phyloP scores from a whole-genome alignment of 2,329 filamentous ascomycete species.

The Cordyceps militaris region DNA sequence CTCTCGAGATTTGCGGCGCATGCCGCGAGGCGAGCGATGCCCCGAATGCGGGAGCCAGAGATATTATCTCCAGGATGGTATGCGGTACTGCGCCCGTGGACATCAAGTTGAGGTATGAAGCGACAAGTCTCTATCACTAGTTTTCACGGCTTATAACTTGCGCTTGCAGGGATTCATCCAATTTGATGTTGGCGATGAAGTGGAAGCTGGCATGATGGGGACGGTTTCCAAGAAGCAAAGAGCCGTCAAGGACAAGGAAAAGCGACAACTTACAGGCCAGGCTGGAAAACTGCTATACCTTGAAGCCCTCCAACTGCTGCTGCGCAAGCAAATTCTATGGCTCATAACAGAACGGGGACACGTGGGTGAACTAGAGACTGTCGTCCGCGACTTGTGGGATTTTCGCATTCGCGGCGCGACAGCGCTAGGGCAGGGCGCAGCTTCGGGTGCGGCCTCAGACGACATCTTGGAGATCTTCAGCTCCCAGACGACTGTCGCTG shows the following conservation, averaged over 20 bases:
- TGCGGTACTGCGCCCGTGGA: slow-evolving; percentile 72
- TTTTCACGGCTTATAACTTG: slow-evolving; percentile 7
- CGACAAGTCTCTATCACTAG: neutral
- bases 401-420: slow-evolving; percentile 50
- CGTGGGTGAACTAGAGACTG: slow-evolving; percentile 65
- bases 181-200: slow-evolving; percentile 58
- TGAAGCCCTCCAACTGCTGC: slow-evolving; percentile 74
- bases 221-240: slow-evolving; percentile 49
- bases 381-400: slow-evolving; percentile 81
- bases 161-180: slow-evolving; percentile 44
- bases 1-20: slow-evolving; percentile 39
- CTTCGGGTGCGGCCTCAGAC: slow-evolving; percentile 12
- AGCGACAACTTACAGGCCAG: slow-evolving; percentile 54
- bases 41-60: slow-evolving; percentile 62
- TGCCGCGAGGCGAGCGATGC: slow-evolving; percentile 47
- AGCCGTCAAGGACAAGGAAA: slow-evolving; percentile 45
- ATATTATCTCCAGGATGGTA: slow-evolving; percentile 69
- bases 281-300: slow-evolving; percentile 72
- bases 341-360: slow-evolving; percentile 61
- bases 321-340: slow-evolving; percentile 74
- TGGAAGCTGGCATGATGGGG: slow-evolving; percentile 59
- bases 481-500: slow-evolving; percentile 26
- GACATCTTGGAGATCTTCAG: slow-evolving; percentile 31
- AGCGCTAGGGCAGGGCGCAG: slow-evolving; percentile 21
- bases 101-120: slow-evolving; percentile 65